These are phyloP conservation scores for Lenzites betulinus DNA, from an alignment of 768 basidiomycete genomes.

Conservation along the genomic window DNA sequence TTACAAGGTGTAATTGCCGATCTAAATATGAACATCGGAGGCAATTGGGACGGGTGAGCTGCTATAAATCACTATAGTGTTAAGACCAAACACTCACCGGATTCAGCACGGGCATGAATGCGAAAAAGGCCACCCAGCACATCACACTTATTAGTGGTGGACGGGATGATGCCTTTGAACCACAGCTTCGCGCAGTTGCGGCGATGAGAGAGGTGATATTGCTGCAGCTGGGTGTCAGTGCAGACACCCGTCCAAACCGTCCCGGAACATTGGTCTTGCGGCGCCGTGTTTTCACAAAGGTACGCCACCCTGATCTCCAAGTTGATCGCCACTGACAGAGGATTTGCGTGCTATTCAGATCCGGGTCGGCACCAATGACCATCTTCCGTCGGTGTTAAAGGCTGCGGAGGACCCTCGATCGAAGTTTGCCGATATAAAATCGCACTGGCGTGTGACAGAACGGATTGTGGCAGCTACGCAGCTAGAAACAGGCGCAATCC, in stretches of 20 bases:
- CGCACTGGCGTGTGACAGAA: not conserved
- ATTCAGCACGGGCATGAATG: not conserved
- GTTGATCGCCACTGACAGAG: not conserved
- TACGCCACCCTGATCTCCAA: not conserved
- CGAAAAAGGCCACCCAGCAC: not conserved
- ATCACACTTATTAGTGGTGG: not conserved
- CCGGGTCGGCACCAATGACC: not conserved
- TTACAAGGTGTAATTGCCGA: not conserved
- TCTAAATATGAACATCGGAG: not conserved
- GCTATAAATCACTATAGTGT: not conserved
- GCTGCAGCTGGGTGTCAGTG: not conserved
- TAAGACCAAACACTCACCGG: not conserved
- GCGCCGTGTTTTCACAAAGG: not conserved
- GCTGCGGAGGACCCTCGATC: not conserved
- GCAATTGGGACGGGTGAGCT: not conserved
- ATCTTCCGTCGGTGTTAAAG: not conserved
- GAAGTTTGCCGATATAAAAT: not conserved
- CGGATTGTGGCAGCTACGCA: not conserved
- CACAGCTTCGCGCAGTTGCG: not conserved
- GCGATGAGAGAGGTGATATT: not conserved
- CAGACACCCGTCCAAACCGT: not conserved
- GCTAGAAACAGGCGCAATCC: not conserved
- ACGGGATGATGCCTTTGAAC: not conserved
- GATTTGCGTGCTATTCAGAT: not conserved
- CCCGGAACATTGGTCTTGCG: not conserved